Evolutionary conservation across 257 asterid species (phyloP), one percentile per base, ranked within the genome.

Genomic region (Paraleonurus japonicus): DNA sequence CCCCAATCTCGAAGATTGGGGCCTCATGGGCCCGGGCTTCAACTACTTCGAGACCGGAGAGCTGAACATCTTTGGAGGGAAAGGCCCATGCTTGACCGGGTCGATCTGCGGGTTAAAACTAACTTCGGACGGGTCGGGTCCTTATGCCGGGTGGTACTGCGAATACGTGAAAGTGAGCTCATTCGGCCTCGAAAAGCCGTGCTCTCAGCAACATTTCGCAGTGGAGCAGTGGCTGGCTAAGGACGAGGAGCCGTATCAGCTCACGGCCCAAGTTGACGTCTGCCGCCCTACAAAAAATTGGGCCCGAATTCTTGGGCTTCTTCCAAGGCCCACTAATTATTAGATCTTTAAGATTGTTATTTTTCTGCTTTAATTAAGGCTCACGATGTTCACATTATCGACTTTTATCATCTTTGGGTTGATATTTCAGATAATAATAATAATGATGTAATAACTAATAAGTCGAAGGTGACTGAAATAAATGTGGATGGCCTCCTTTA

Each of bases 211-310:
- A 62, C 8, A 45, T 3, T 87, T 89, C 67, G 55, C 81, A 57
- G 89, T 89, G 76, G 84, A 87, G 54, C 89, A 83, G 60, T 89
- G 96, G 93, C 20, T 89, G 72, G 91, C 89, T 0, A 78, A 81
- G 1, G 88, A 89, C n/a, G 16, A 79, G 22, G 15, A 76, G 8
- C 96, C 96, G 0, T 82, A 80, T 27, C 16, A 80, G 66, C 87
- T 83, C 4, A 83, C 84, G 16, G 80, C 84, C 2, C 24, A 4
- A 0, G 7, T 16, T 26, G 35, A 75, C 9, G 10, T 7, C 1
- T 74, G 83, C 16, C 6, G 51, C 0, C 51, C 51, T 0, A 1
- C 3, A 8, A 9, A 70, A 54, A 11, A 2, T 0, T 16, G 32
- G 33, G 19, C 13, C 3, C 0, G 1, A 27, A 20, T 12, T 61